A percentile compares a stretch with the other conserved stretches of the same genome.
Evolutionary conservation across 495 filamentous ascomycete genomes (phyloP).

Genomic region (Hypoxylon fragiforme): DNA sequence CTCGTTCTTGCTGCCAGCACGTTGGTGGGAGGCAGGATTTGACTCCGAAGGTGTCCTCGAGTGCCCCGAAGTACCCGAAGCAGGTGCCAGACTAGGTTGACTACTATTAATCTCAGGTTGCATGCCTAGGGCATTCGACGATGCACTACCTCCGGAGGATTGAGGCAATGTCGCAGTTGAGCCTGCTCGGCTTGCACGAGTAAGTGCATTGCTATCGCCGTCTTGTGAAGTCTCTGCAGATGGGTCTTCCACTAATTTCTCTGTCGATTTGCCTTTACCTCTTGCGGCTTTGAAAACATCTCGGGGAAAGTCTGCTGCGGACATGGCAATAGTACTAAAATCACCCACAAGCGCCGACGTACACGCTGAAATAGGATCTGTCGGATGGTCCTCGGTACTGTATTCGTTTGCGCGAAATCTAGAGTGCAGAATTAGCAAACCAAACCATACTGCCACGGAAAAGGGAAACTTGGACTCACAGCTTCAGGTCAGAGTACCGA

Average conservation of each 20-base stretch:
- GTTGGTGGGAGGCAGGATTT: constrained; percentile 10
- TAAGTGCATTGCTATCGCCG: constrained; percentile 26
- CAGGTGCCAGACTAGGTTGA: constrained; percentile 6
- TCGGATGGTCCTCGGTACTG: constrained; percentile 70
- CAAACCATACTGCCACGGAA: neutral
- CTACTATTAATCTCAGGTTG: constrained; percentile 5
- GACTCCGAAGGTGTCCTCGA: constrained; percentile 22
- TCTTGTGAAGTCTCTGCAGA: constrained; percentile 24
- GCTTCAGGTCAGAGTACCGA: constrained; percentile 65
- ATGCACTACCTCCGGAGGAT: constrained; percentile 10
- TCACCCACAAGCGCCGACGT: constrained; percentile 77
- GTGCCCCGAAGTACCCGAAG: constrained; percentile 9
- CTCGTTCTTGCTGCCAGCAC: constrained; percentile 7
- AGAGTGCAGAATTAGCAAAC: constrained; percentile 21
- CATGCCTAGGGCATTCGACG: constrained; percentile 12
- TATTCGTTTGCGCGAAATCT: constrained; percentile 71
- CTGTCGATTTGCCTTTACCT: constrained; percentile 23
- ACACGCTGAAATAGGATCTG: constrained; percentile 71
- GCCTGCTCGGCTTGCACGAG: constrained; percentile 1
- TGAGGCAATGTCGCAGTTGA: constrained; percentile 15
- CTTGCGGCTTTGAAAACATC: constrained; percentile 64
- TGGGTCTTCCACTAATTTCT: constrained; percentile 15
- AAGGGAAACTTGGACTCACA: constrained; percentile 57
- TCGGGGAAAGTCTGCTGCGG: constrained; percentile 77
- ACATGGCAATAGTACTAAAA: constrained; percentile 73